Evolutionary conservation across 1,284 basidiomycete species (phyloP), one percentile per base, ranked within the genome.

Genomic region (Pseudozyma thailandica): DNA sequence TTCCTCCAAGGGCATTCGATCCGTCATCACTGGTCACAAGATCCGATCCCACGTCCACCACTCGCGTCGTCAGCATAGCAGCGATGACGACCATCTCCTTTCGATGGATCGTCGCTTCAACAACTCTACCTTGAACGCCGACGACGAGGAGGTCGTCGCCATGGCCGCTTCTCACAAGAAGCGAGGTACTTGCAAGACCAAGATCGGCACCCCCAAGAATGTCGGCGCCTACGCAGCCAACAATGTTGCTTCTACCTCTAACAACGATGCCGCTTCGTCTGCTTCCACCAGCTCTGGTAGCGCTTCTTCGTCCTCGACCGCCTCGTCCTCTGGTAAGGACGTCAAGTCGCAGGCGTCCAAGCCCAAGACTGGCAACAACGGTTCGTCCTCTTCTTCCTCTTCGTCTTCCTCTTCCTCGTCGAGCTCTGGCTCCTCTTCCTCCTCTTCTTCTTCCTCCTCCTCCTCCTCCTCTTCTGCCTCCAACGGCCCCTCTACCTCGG

Each of bases 1-100:
- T 20, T 57, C 54, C 61, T 66, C 47, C 49, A 57, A 54, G 25
- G 62, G 65, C 49, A 56, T 74, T 38, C 65, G 66, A 13, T 63
- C 61, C 61, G 57, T 73, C 53, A 65, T 73, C 54, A 69, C 71
- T n/a, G 71, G 71, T 28, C 71, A 69, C 53, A 73, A 73, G 65
- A 69, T 73, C 33, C 71, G 71, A 16, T 64, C 60, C 10, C 71
- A 73, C 42, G 48, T 50, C 13, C 71, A 69, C 59, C 70, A 63
- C 60, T 68, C 70, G 48, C 70, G 63, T 37, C 41, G 69, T 27
- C 61, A 61, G 16, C 39, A 46, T 18, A 50, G 51, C 45, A 31
- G 50, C 37, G 50, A 61, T 42, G 46, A 63, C 23, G 33, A 53
- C 23, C n/a, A n/a, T n/a, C 35, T 59, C 37, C 21, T 52, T 41